phyloP scores from a whole-genome alignment of 2,329 filamentous ascomycete species.

The Diaporthe citrichinensis region DNA sequence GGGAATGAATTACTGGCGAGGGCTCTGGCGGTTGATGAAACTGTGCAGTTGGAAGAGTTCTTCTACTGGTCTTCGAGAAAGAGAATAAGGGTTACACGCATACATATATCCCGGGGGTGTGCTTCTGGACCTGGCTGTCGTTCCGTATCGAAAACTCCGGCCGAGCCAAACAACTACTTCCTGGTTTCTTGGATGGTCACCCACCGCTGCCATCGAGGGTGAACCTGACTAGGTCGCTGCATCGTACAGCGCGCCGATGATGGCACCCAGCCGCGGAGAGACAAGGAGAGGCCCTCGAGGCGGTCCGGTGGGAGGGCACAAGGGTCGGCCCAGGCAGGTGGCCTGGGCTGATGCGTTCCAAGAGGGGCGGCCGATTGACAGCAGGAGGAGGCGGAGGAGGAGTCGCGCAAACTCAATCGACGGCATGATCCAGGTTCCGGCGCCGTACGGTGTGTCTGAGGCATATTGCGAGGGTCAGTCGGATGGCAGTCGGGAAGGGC shows the following conservation, averaged over 20 bases:
- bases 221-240: slow-evolving; percentile 3
- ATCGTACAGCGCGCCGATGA: slow-evolving; percentile 1
- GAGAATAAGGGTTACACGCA: neutral
- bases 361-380: slow-evolving; percentile 19
- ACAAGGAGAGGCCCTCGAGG: slow-evolving; percentile 25
- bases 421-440: slow-evolving; percentile 22
- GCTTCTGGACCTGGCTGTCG: slow-evolving; percentile 1
- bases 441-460: slow-evolving; percentile 17
- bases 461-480: slow-evolving; percentile 26
- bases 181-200: slow-evolving; percentile 1
- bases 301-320: slow-evolving; percentile 2
- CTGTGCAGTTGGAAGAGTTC: neutral
- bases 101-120: slow-evolving; percentile 24
- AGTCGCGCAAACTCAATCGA: slow-evolving; percentile 30
- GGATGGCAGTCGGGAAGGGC: slow-evolving; percentile 29
- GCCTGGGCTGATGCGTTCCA: slow-evolving; percentile 27
- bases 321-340: slow-evolving; percentile 4
- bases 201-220: slow-evolving; percentile 16
- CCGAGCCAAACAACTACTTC: slow-evolving; percentile 8
- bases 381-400: slow-evolving; percentile 17
- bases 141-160: slow-evolving; percentile 11
- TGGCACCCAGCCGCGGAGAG: slow-evolving; percentile 27
- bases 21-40: slow-evolving; percentile 15
- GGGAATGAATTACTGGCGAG: neutral
- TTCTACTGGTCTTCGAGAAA: neutral